A percentile compares a stretch with the other conserved stretches of the same genome.
Evolutionary conservation across 345 rosid genomes (phyloP).

Genomic region (Limnanthes douglasii): DNA sequence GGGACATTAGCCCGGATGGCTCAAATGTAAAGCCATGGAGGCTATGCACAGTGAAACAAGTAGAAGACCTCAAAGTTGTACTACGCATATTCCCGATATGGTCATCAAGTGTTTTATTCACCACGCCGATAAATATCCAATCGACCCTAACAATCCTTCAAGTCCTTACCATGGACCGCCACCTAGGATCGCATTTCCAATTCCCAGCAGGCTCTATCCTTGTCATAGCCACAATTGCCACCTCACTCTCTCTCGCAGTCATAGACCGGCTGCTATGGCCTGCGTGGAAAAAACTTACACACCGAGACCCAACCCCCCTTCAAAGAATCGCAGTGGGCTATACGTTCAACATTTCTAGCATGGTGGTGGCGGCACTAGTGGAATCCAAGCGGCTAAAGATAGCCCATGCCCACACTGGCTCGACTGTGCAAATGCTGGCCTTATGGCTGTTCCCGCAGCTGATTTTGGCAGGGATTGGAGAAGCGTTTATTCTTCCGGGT

Average conservation of each 20-base stretch:
- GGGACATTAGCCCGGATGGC: constrained; percentile 18
- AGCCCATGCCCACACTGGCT: constrained; percentile 2
- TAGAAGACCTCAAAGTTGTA: too few relatives aligned
- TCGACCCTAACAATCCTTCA: constrained; percentile 22
- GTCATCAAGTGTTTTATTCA: constrained; percentile 12
- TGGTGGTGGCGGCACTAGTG: constrained; percentile 9
- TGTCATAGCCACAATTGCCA: constrained; percentile 7
- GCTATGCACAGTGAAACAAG: constrained; percentile 27
- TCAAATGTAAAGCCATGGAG: constrained; percentile 25
- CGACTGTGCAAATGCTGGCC: constrained; percentile 14
- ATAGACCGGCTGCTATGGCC: constrained; percentile 15
- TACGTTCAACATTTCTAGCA: neutral
- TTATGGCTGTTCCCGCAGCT: constrained; percentile 29
- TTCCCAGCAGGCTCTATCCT: constrained; percentile 23
- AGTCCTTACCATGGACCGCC: constrained; percentile 25
- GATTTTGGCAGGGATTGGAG: constrained; percentile 18
- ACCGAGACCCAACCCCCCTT: constrained; percentile 5
- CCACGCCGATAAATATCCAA: constrained; percentile 13
- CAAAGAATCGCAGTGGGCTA: neutral
- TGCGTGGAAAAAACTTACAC: constrained; percentile 12
- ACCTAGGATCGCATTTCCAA: constrained; percentile 16
- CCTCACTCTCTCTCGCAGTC: constrained; percentile 8
- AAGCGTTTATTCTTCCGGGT: too few relatives aligned
- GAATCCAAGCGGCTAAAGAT: constrained; percentile 12
- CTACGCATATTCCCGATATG: too few relatives aligned